Evolutionary conservation across 768 basidiomycete genomes (phyloP).

Genomic region (Termitomyces sp.): DNA sequence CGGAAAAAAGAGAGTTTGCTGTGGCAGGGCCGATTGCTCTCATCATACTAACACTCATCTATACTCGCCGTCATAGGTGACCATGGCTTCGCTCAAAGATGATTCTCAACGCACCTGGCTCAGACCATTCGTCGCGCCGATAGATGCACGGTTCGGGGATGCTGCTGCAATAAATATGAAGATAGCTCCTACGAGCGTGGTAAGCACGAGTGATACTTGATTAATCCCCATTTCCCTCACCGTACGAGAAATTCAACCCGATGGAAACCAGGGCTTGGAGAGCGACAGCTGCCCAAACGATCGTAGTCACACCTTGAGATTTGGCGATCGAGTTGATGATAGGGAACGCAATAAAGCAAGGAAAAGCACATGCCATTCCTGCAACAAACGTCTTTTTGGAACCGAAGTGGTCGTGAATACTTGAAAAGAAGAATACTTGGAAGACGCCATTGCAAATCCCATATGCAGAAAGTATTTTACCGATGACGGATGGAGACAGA

Average conservation of each 20-base stretch:
- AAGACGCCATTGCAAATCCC: conserved; percentile 61
- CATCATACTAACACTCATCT: conserved; percentile 35
- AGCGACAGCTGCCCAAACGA: conserved; percentile 46
- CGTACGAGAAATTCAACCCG: conserved; percentile 46
- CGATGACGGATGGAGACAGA: conserved; percentile 59
- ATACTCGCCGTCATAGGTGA: background rate
- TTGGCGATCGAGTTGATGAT: conserved; percentile 52
- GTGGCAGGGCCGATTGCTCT: conserved; percentile 51
- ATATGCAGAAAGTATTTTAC: conserved; percentile 53
- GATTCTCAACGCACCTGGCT: conserved; percentile 12
- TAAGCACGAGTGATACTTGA: background rate
- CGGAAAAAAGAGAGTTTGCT: conserved; percentile 58
- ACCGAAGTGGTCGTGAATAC: conserved; percentile 54
- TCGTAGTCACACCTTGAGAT: conserved; percentile 34
- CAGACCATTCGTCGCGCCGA: conserved; percentile 67
- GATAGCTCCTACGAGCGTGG: conserved; percentile 39
- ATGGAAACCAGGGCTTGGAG: conserved; percentile 44
- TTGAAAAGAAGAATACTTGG: conserved; percentile 64
- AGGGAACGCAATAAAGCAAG: conserved; percentile 55
- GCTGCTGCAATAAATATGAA: conserved; percentile 67
- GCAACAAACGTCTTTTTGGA: conserved; percentile 52
- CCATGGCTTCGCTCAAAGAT: background rate
- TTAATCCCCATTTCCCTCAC: conserved; percentile 29
- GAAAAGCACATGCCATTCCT: conserved; percentile 45
- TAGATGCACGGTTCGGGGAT: conserved; percentile 57